Evolutionary conservation across 495 filamentous ascomycete species (phyloP), one percentile per base, ranked within the genome.

Genomic region (Durotheca rogersii): DNA sequence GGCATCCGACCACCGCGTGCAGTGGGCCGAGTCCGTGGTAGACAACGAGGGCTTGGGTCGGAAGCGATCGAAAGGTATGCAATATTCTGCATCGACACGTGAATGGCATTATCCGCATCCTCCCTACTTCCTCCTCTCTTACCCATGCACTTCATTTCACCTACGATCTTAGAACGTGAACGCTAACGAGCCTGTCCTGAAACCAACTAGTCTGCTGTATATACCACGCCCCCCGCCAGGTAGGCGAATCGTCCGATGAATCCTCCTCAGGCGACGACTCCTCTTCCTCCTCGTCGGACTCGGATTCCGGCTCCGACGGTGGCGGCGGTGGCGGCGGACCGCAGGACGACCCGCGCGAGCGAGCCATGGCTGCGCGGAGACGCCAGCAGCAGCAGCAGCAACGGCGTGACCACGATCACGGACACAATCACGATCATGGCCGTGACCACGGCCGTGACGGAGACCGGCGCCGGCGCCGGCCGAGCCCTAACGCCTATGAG

Each of bases 11-110:
- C 72, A 81, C 27, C 76, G 79, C 25, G 91, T 98, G 36, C 79
- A 84, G 70, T 99, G 93, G 93, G 89, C 87, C 6, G 87, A 89
- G 58, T 88, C 91, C 66, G 92, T 96, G 4, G 73, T 99, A 5
- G 90, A 99, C 71, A 99, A 99, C 61, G 93, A 99, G 67, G 91
- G 91, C 3, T 78, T 97, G 68, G 90, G 90, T 4, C 87, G 85
- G 69, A 99, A 97, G 72, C 88, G 80, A 33, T 92, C 87, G 0
- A 99, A 99, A 85, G 90, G 91, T 90, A 64, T 31, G 60, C 57
- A 32, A 30, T 37, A 6, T 11, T 11, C 33, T n/a, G 12, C 17
- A 23, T n/a, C n/a, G 4, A 9, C n/a, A n/a, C n/a, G n/a, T n/a
- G n/a, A n/a, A n/a, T n/a, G n/a, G n/a, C n/a, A n/a, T n/a, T n/a